Evolutionary conservation across 495 filamentous ascomycete species (phyloP), one percentile per base, ranked within the genome.

Genomic region (Hypoxylon perforatum): DNA sequence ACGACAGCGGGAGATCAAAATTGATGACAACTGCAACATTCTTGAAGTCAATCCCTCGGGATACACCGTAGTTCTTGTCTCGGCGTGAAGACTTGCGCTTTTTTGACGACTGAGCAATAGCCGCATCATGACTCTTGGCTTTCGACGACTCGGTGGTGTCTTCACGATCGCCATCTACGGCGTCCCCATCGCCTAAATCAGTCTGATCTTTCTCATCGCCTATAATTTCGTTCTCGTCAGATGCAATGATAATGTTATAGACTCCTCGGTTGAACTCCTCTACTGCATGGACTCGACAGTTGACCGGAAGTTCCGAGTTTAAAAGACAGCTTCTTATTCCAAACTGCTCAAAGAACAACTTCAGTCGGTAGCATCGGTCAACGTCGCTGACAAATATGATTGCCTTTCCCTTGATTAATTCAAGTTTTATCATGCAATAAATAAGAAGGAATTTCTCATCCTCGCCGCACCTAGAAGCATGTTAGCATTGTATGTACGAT

Each of bases 181-280:
- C 2, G n/a, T 63, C 49, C 14, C 48, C 66, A 33, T 73, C 62
- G 22, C 48, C 56, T 17, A 59, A 69, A 8, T 66, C 74, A 19
- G 74, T 64, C 25, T 66, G 61, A 73, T 84, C 75, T 67, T 83
- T 72, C 71, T 86, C 86, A 28, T 87, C 81, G 3, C 91, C 91
- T 54, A 97, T 71, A 4, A 96, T 83, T 74, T 97, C 94, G 72
- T 91, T 89, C 75, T 99, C 95, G 73, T 99, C 95, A 0, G 92
- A 91, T 4, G 95, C 95, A 69, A 99, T 94, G 59, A 99, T 93
- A 62, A 98, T 97, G 65, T 98, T 94, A 79, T 98, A 99, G 19
- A 95, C 86, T 39, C 90, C 90, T 81, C 92, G 91, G 80, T 98
- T 99, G 80, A 98, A 99, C 75, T 98, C 92, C 70, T 99, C 90